phyloP scores from a whole-genome alignment of 257 asterid genomes.

The Forsythia suspensa region DNA sequence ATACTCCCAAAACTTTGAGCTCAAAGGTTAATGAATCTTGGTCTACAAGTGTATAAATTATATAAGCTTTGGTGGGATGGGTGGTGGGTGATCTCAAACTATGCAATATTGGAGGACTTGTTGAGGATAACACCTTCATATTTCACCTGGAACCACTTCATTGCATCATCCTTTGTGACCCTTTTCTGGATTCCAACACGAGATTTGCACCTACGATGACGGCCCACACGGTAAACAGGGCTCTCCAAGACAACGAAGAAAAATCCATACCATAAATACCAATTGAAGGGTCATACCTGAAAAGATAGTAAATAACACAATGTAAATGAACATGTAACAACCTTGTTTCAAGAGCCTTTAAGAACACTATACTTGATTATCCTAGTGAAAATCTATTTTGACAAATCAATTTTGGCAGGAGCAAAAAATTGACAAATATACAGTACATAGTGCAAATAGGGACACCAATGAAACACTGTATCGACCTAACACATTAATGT shows the following conservation, averaged over 20 bases:
- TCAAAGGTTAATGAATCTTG: background rate
- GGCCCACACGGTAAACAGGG: constrained; percentile 19
- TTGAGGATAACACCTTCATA: constrained; percentile 17
- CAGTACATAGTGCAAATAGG: too few species aligned
- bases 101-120: background rate
- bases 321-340: too few species aligned
- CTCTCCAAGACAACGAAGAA: constrained; percentile 18
- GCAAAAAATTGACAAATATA: too few species aligned
- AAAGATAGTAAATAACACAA: background rate
- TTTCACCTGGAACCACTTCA: constrained; percentile 24
- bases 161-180: constrained; percentile 21
- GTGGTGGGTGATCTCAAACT: too few species aligned
- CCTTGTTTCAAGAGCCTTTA: too few species aligned
- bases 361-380: too few species aligned
- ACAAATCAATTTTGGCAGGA: too few species aligned
- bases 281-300: constrained; percentile 13
- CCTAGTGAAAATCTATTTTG: too few species aligned
- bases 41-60: background rate
- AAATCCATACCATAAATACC: constrained; percentile 20
- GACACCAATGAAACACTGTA: too few species aligned
- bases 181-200: constrained; percentile 26
- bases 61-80: too few species aligned
- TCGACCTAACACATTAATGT: too few species aligned
- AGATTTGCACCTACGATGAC: constrained; percentile 20
- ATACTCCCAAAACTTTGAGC: background rate